Percentiles rank a stretch among this genome's conserved stretches.
Evolutionary conservation across 495 filamentous ascomycete species (phyloP).

Genomic region (Annulohypoxylon stygium): DNA sequence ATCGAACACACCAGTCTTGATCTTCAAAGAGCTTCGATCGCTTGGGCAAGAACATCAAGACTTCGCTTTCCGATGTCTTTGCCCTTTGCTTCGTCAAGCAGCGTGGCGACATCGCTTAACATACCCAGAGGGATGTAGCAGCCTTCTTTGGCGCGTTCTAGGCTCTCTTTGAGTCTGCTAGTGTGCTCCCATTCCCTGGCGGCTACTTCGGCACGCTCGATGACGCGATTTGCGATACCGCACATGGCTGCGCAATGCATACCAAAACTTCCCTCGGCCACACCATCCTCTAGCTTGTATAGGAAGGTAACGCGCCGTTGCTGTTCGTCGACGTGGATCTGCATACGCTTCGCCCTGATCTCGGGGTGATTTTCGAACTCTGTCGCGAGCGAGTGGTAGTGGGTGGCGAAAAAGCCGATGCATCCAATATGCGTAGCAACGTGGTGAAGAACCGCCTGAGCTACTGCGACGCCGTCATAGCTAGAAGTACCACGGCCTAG

Average conservation of each 20-base stretch:
- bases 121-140: conserved; percentile 87
- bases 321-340: conserved; percentile 91
- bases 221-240: conserved; percentile 85
- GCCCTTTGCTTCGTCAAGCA: conserved; percentile 71
- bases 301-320: conserved; percentile 88
- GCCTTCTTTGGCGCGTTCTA: conserved; percentile 81
- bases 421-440: conserved; percentile 94
- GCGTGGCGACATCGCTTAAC: conserved; percentile 90
- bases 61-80: conserved; percentile 63
- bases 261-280: conserved; percentile 97
- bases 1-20: background rate
- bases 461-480: conserved; percentile 96
- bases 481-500: conserved; percentile 93
- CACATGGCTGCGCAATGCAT: conserved; percentile 99
- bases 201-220: conserved; percentile 89
- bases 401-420: conserved; percentile 96
- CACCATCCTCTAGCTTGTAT: conserved; percentile 94
- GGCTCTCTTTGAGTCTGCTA: conserved; percentile 84
- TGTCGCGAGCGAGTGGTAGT: conserved; percentile 93
- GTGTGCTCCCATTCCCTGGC: conserved; percentile 97
- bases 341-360: conserved; percentile 87
- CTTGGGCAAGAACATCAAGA: conserved; percentile 78
- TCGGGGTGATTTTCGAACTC: conserved; percentile 93
- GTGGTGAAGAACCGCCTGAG: conserved; percentile 95
- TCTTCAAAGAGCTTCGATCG: conserved; percentile 79